Percentiles rank a stretch among this genome's conserved stretches.
Conservation (phyloP, 2,329 filamentous ascomycete species). For the Emergomyces pasteurianus region DNA sequence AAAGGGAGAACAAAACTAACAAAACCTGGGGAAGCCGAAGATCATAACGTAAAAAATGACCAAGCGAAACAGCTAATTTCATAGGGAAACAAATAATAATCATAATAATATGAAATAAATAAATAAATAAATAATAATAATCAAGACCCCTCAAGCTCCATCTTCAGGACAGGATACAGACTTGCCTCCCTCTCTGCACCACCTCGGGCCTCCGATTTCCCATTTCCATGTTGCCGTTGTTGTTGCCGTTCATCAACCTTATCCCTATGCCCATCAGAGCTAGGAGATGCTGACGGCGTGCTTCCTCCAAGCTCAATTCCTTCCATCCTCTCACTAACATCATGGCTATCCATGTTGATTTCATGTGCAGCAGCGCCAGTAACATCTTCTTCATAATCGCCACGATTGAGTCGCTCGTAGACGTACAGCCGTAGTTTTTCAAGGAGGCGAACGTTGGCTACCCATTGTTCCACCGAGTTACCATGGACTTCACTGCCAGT, state of each 20-base stretch:
- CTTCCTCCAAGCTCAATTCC: background rate
- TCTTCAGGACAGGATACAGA: conserved; percentile 16
- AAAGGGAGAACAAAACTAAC: background rate
- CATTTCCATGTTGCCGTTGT: conserved; percentile 5
- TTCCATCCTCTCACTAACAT: conserved; percentile 2
- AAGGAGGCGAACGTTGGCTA: conserved; percentile 53
- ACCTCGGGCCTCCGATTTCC: conserved; percentile 10
- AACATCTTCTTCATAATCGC: conserved; percentile 33
- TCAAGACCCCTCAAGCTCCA: conserved; percentile 12
- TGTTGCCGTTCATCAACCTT: conserved; percentile 5
- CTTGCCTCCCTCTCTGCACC: conserved; percentile 2
- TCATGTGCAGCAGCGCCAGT: conserved; percentile 9
- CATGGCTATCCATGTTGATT: background rate
- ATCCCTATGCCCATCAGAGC: background rate
- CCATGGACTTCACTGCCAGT: background rate
- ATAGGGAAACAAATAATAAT: too few relatives aligned
- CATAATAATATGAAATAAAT: conserved; percentile 6
- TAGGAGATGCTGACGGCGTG: background rate
- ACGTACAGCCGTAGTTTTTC: conserved; percentile 48
- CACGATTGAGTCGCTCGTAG: conserved; percentile 41
- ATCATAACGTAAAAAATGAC: background rate
- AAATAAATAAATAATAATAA: background rate
- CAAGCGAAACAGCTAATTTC: background rate
- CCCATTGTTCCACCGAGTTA: conserved; percentile 42
- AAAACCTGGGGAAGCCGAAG: background rate